Percentiles rank a stretch among this genome's conserved stretches.
Evolutionary conservation across 1,284 basidiomycete genomes (phyloP).

Genomic region (Paramarasmius palmivorus): DNA sequence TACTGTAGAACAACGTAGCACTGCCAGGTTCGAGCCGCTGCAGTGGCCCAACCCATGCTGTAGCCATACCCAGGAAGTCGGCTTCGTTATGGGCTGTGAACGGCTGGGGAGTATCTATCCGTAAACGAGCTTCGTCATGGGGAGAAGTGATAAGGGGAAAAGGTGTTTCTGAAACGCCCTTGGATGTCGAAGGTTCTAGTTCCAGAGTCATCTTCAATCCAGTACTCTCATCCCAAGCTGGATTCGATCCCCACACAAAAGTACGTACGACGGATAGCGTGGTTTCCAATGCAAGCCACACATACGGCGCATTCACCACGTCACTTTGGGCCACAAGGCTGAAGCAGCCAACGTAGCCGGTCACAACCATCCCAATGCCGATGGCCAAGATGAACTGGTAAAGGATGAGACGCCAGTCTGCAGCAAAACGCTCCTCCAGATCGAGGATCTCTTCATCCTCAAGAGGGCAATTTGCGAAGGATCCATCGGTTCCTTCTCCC

Average conservation of each 20-base stretch:
- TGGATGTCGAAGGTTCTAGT: background rate
- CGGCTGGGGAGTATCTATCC: background rate
- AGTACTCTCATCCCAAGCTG: slow-evolving; percentile 1
- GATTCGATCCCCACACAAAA: slow-evolving; percentile 1
- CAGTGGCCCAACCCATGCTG: background rate
- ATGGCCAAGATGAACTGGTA: slow-evolving; percentile 2
- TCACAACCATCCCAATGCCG: background rate
- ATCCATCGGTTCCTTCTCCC: too few species aligned
- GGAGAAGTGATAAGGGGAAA: background rate
- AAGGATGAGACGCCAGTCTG: too few species aligned
- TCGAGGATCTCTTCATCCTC: too few species aligned
- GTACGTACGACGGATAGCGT: background rate
- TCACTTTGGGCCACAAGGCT: slow-evolving; percentile 2
- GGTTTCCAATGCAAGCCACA: background rate
- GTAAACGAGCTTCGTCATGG: background rate
- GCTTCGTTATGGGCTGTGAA: background rate
- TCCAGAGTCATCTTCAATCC: background rate
- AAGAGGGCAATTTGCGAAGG: too few species aligned
- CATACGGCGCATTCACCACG: background rate
- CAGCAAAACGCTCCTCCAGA: too few species aligned
- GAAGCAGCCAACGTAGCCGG: slow-evolving; percentile 14
- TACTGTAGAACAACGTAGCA: background rate
- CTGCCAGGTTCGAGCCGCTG: background rate
- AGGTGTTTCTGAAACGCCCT: background rate
- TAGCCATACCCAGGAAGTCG: background rate